Evolutionary conservation across 306 rosid species (phyloP).

Genomic region (Ormosia emarginata): DNA sequence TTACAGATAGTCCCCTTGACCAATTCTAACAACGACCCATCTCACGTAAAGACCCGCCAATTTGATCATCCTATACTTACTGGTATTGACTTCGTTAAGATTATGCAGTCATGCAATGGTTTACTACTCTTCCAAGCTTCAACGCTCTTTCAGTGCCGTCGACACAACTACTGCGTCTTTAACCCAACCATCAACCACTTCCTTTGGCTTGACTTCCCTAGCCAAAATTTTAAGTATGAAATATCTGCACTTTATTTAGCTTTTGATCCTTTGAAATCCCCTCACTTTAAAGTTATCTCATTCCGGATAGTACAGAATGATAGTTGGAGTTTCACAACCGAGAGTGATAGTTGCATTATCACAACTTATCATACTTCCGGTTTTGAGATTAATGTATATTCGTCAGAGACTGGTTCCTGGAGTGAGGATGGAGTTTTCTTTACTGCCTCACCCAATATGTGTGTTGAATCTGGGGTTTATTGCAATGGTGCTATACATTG

Average conservation of each 20-base stretch:
- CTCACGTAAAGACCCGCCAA: too few species aligned
- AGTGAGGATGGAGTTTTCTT: background rate
- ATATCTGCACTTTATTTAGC: background rate
- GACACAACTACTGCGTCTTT: background rate
- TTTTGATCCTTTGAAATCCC: background rate
- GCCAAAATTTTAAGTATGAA: background rate
- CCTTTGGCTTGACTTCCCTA: background rate
- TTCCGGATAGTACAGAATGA: background rate
- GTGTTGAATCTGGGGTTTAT: background rate
- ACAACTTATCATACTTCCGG: background rate
- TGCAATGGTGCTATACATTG: background rate
- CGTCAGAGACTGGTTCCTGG: background rate
- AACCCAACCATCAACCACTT: background rate
- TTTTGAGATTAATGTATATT: background rate
- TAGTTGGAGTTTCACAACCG: background rate
- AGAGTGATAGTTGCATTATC: background rate
- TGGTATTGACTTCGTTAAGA: too few species aligned
- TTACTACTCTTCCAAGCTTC: background rate
- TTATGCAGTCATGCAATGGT: background rate
- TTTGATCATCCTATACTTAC: too few species aligned
- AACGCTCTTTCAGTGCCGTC: too few species aligned
- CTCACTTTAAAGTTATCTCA: background rate
- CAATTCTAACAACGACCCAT: too few species aligned
- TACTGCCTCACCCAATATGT: background rate
- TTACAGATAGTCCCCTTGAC: too few species aligned